A percentile compares a stretch with the other conserved stretches of the same genome.
phyloP scores from a whole-genome alignment of 1,284 basidiomycete genomes.

The Austroboletus niveus region DNA sequence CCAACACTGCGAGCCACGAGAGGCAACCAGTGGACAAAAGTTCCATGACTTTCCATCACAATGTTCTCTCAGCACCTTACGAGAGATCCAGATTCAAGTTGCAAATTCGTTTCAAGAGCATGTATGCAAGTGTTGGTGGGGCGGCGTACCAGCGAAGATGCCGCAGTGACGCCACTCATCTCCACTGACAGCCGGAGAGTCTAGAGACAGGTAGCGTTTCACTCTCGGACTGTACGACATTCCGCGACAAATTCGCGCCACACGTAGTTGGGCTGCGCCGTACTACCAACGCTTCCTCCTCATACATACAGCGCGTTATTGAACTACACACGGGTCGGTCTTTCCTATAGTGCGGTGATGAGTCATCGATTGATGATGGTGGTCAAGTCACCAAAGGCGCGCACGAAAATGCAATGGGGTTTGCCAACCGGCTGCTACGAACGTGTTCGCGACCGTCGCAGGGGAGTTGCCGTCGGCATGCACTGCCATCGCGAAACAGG shows the following conservation, averaged over 20 bases:
- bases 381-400: not conserved
- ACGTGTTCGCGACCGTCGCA: not conserved
- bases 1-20: not conserved
- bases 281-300: not conserved
- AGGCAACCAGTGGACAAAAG: no score
- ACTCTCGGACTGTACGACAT: not conserved
- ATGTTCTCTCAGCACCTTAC: not conserved
- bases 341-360: no score
- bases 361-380: not conserved
- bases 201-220: not conserved
- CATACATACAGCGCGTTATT: not conserved
- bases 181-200: not conserved
- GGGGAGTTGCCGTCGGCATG: constrained; percentile 1
- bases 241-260: not conserved
- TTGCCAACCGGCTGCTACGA: not conserved
- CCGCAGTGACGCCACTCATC: not conserved
- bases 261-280: no score
- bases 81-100: not conserved
- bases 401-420: not conserved
- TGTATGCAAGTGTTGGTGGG: not conserved
- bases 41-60: not conserved
- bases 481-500: not conserved
- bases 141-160: not conserved
- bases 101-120: not conserved
- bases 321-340: not conserved